A percentile compares a stretch with the other conserved stretches of the same genome.
These are phyloP conservation scores for Bipolaris zeicola DNA, from an alignment of 2,329 filamentous ascomycete genomes.

Conservation along the genomic window DNA sequence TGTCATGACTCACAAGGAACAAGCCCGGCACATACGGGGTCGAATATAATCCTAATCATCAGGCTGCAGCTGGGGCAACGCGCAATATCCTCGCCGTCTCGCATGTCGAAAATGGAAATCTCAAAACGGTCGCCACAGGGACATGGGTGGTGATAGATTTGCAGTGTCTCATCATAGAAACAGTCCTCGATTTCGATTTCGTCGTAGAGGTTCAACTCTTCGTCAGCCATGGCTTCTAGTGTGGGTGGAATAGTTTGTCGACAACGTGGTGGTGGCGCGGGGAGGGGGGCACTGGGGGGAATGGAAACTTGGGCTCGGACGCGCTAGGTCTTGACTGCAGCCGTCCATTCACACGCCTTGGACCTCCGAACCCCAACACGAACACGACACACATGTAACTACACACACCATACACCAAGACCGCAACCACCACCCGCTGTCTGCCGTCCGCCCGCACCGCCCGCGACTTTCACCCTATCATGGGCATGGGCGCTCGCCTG, in stretches of 20 bases:
- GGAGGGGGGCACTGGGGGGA: slow-evolving; percentile 5
- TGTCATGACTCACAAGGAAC: neutral
- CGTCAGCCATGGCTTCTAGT: slow-evolving; percentile 39
- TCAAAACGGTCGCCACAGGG: slow-evolving; percentile 97
- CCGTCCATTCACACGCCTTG: slow-evolving; percentile 11
- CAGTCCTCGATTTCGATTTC: slow-evolving; percentile 96
- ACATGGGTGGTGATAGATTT: slow-evolving; percentile 95
- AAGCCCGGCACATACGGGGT: slow-evolving; percentile 63
- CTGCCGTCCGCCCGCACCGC: slow-evolving; percentile 5
- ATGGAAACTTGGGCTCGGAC: slow-evolving; percentile 18
- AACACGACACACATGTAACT: neutral
- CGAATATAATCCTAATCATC: slow-evolving; percentile 95
- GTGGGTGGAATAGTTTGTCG: neutral
- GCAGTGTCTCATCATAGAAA: slow-evolving; percentile 89
- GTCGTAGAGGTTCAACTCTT: slow-evolving; percentile 77
- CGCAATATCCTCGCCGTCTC: slow-evolving; percentile 91
- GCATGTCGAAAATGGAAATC: slow-evolving; percentile 81
- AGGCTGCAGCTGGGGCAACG: slow-evolving; percentile 96
- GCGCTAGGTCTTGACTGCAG: slow-evolving; percentile 13
- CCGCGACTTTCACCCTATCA: slow-evolving; percentile 17
- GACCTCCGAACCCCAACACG: slow-evolving; percentile 13
- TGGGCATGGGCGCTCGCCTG: slow-evolving; percentile 27
- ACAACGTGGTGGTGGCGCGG: slow-evolving; percentile 4
- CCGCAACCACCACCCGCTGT: neutral
- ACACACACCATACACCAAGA: neutral